Percentiles rank a stretch among this genome's conserved stretches.
These are phyloP conservation scores for Chlamydomonas sp. DNA, from an alignment of 139 green algal genomes.

Conservation along the genomic window DNA sequence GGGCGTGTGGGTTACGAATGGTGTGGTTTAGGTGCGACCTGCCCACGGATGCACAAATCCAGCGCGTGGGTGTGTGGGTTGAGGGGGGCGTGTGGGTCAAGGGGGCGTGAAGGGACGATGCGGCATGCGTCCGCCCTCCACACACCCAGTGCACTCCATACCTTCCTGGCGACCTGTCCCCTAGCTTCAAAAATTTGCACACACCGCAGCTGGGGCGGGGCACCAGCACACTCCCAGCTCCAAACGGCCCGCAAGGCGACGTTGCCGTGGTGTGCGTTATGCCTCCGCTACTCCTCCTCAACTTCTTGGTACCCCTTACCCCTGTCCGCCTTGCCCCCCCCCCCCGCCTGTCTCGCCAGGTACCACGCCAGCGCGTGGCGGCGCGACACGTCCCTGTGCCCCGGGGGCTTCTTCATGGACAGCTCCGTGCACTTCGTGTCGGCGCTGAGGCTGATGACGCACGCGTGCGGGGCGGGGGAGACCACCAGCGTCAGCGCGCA, in stretches of 20 bases:
- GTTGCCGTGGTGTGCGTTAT: background rate
- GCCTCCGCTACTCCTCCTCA: background rate
- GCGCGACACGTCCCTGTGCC: conserved; percentile 53
- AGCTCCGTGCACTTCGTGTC: conserved; percentile 65
- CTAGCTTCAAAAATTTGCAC: background rate
- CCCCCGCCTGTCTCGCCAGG: conserved; percentile 15
- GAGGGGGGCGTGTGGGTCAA: too few relatives aligned
- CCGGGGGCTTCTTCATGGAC: conserved; percentile 69
- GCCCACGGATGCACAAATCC: too few relatives aligned
- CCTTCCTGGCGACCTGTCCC: background rate
- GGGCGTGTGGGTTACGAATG: too few relatives aligned
- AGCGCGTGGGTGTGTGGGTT: too few relatives aligned
- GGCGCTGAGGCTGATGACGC: conserved; percentile 52
- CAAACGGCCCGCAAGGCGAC: too few relatives aligned
- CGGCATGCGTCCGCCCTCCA: too few relatives aligned
- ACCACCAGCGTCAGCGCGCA: conserved; percentile 7
- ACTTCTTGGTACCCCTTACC: background rate
- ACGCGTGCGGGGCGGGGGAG: conserved; percentile 40
- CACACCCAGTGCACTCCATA: background rate
- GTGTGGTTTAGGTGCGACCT: too few relatives aligned
- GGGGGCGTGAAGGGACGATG: too few relatives aligned
- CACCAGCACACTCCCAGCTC: too few relatives aligned
- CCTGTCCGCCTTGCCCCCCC: background rate
- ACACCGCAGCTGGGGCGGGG: too few relatives aligned
- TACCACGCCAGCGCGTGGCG: conserved; percentile 68